phyloP scores from a whole-genome alignment of 257 asterid genomes.

The Jaltomata sinuosa region DNA sequence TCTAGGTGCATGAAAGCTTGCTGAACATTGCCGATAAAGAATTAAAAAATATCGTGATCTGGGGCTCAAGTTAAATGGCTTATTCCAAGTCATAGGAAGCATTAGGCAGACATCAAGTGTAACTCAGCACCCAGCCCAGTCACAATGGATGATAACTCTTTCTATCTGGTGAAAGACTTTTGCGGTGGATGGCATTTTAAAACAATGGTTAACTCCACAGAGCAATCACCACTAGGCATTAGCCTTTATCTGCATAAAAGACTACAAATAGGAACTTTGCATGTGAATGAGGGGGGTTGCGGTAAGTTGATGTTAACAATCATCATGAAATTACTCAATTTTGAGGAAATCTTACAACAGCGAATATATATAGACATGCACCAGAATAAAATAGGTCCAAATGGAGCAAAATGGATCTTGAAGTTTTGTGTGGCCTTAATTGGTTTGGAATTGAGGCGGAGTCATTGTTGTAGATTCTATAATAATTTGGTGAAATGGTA shows the following conservation, averaged over 20 bases:
- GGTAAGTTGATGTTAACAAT: background rate
- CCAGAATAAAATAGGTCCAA: background rate
- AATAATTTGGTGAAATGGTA: background rate
- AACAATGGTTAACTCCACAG: background rate
- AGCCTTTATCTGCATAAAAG: background rate
- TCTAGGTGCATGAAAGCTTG: background rate
- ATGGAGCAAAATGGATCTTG: background rate
- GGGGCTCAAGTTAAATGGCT: background rate
- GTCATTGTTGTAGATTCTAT: background rate
- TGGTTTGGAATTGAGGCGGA: background rate
- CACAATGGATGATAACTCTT: background rate
- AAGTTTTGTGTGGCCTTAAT: background rate
- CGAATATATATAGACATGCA: background rate
- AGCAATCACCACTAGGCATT: background rate
- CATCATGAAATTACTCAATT: background rate
- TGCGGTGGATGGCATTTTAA: background rate
- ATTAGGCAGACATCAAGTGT: background rate
- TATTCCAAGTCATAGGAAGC: background rate
- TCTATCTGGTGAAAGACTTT: background rate
- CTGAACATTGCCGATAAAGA: background rate
- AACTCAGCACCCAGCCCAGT: background rate
- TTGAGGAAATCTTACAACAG: background rate
- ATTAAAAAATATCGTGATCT: background rate
- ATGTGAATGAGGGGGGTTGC: background rate
- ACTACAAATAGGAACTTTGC: background rate